These are phyloP conservation scores for Macadamia integrifolia DNA, from an alignment of 164 flowering plant species.

Conservation along the genomic window DNA sequence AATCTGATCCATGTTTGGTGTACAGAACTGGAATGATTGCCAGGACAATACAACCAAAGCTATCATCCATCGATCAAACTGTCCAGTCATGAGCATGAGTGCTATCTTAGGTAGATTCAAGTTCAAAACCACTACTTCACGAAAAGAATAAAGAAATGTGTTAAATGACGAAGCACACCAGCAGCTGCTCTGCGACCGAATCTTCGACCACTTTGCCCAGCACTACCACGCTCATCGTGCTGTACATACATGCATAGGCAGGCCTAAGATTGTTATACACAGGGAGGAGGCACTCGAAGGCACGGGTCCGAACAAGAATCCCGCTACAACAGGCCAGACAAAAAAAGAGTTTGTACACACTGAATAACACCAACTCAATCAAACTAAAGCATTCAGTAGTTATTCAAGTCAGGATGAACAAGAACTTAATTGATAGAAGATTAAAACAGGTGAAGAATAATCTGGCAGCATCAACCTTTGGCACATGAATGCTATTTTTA, in stretches of 20 bases:
- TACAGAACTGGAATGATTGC: no score
- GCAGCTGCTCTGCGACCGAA: conserved; percentile 33
- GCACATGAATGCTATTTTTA: no score
- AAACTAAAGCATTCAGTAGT: conserved; percentile 15
- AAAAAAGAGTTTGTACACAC: conserved; percentile 26
- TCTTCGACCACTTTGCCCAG: conserved; percentile 66
- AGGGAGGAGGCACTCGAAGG: conserved; percentile 35
- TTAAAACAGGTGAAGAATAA: background rate
- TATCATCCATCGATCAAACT: no score
- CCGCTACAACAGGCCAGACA: conserved; percentile 37
- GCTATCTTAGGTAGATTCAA: no score
- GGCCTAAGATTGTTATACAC: conserved; percentile 61
- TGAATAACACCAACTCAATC: conserved; percentile 28
- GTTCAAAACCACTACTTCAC: no score
- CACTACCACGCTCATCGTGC: conserved; percentile 83
- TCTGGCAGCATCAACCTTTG: background rate
- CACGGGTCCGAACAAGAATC: conserved; percentile 43
- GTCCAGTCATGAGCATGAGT: no score
- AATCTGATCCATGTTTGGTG: no score
- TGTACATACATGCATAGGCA: conserved; percentile 78
- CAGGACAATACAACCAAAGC: no score
- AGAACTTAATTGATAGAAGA: background rate
- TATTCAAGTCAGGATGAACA: background rate
- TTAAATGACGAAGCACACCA: conserved; percentile 34
- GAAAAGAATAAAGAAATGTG: no score